Evolutionary conservation across 2,329 filamentous ascomycete species (phyloP), one percentile per base, ranked within the genome.

Genomic region (Dactylellina drechsleri): DNA sequence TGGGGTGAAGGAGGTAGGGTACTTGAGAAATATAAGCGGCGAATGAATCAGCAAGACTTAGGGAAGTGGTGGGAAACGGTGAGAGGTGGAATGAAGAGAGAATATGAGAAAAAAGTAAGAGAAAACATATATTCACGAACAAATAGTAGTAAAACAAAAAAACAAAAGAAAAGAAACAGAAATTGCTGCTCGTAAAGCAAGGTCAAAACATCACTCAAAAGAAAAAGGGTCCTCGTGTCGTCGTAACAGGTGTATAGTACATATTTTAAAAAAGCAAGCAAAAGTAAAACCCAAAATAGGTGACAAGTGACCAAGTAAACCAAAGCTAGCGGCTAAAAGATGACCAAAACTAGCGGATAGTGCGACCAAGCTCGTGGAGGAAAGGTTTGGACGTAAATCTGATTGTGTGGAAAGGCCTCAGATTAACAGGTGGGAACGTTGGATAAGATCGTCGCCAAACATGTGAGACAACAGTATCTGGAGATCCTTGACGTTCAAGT

Each of bases 261-360:
- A 43, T 15, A 23, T 13, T 20, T 26, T 4, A 13, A 23, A 8
- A 7, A 40, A 26, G 3, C 3, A 20, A 60, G 26, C 2, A 20
- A 45, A 60, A 26, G n/a, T 40, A 36, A 61, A 50, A 13, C 12
- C 36, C 13, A 61, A 28, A n/a, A 41, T 5, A 57, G 12, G 18
- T 4, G 6, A 31, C 4, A 47, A 60, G n/a, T 15, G 5, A 18
- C 13, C 43, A 47, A 47, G 43, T n/a, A 47, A 47, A 2, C 7
- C 43, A n/a, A 47, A 16, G 43, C 1, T 18, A 18, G 13, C 1
- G 43, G 1, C 6, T 7, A 10, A 10, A 28, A 47, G 43, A 47
- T 47, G 16, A 18, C 16, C 43, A 6, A 61, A 28, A 28, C 57
- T 41, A 66, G 10, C 62, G 62, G 12, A 66, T 52, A 23, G 62